Evolutionary conservation across 1,284 basidiomycete species (phyloP).

Genomic region (Agaricales sp.): DNA sequence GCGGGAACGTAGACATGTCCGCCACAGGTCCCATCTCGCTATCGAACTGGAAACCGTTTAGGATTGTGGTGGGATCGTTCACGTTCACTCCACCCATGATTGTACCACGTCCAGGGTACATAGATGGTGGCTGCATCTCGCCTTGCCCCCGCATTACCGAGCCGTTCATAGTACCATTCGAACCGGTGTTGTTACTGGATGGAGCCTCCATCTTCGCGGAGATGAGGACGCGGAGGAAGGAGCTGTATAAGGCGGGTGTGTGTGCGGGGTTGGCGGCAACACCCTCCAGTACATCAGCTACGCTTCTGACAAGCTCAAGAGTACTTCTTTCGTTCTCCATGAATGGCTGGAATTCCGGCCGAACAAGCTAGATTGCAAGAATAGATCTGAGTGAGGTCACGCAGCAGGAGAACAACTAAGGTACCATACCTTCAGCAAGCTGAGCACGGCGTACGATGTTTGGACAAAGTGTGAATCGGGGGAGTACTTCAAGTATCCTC

Average conservation of each 20-base stretch:
- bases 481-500: conserved; percentile 73
- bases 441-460: conserved; percentile 81
- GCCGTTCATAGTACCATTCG: background rate
- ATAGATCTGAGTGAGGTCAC: conserved; percentile 6
- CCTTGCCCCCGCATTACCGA: background rate
- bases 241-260: conserved; percentile 79
- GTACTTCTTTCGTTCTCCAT: conserved; percentile 66
- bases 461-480: conserved; percentile 91
- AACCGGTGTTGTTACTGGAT: conserved; percentile 1
- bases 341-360: conserved; percentile 73
- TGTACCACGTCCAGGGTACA: background rate
- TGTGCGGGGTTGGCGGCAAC: conserved; percentile 69
- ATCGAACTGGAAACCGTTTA: conserved; percentile 56
- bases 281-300: conserved; percentile 70
- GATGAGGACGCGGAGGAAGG: conserved; percentile 75
- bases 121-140: background rate
- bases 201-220: conserved; percentile 41
- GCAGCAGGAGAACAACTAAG: background rate
- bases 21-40: conserved; percentile 73
- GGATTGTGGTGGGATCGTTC: conserved; percentile 7
- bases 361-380: conserved; percentile 45
- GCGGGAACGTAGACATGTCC: conserved; percentile 73
- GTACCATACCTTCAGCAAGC: conserved; percentile 67
- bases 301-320: conserved; percentile 65
- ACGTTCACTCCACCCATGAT: background rate